Evolutionary conservation across 768 basidiomycete genomes (phyloP), one percentile per base, ranked within the genome.

Genomic region (Lentinula aciculospora): DNA sequence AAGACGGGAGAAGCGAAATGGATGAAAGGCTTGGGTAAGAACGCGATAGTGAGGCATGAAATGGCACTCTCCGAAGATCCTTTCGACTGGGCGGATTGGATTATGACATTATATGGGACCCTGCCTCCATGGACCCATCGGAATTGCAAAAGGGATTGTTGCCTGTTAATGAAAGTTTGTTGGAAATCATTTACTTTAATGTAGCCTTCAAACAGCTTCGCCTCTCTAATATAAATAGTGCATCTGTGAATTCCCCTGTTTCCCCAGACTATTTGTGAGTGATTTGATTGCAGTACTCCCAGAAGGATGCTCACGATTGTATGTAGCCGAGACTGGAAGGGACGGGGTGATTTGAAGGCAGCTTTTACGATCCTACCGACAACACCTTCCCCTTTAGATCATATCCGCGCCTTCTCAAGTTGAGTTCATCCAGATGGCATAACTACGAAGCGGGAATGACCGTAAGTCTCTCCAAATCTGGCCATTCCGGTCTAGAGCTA

Each of bases 141-240:
- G 12, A 28, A 17, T 12, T 42, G 29, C n/a, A 12, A 25, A 15
- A 21, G 6, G n/a, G 21, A 23, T 8, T n/a, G 1, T 23, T n/a
- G 45, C 25, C 12, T 42, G 4, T 17, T 15, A 40, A 45, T 23
- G 53, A 60, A 3, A 34, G 10, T 9, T 6, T 66, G 10, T 67
- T 68, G 47, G 57, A 46, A 28, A 60, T 67, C 1, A 46, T 68
- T 17, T 65, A 62, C 55, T 68, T 67, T 15, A 65, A 68, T 27
- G 47, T 69, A 27, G 63, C 65, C 12, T 68, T 69, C 47, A 61
- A 61, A 7, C 60, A 62, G 0, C 59, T 69, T 2, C 65, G 60
- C 31, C 58, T 67, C 32, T 63, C 66, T 1, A 63, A 65, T 61
- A 65, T 61, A 36, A 58, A 62, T 34, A 50, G 61, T 39, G 57